Conservation (phyloP, 164 flowering plant species). For the Houttuynia cordata region DNA sequence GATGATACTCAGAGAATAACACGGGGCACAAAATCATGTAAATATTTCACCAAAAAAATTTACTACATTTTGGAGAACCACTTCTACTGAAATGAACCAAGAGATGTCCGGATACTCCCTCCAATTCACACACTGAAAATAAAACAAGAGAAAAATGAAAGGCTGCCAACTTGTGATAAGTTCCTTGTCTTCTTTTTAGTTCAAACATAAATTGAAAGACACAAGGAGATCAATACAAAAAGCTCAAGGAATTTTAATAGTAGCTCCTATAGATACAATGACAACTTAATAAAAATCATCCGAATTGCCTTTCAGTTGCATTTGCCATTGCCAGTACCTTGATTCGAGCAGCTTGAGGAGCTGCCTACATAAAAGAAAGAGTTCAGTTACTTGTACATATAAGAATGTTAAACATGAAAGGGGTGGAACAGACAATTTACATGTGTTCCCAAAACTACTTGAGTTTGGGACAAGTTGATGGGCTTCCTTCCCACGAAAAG, state of each 20-base stretch:
- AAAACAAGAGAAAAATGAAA: not conserved
- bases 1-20: no score
- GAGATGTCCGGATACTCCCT: slow-evolving; percentile 93
- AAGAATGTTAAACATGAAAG: no score
- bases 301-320: slow-evolving; percentile 88
- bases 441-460: no score
- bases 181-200: no score
- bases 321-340: slow-evolving; percentile 95
- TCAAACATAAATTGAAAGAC: no score
- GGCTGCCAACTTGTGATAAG: no score
- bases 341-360: slow-evolving; percentile 96
- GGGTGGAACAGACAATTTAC: no score
- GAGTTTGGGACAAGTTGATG: slow-evolving; percentile 1
- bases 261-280: no score
- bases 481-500: not conserved
- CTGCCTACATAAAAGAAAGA: slow-evolving; percentile 36
- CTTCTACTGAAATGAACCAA: slow-evolving; percentile 96
- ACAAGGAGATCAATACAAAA: no score
- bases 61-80: slow-evolving; percentile 96
- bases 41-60: slow-evolving; percentile 16
- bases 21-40: no score
- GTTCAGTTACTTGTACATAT: no score
- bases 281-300: slow-evolving; percentile 21
- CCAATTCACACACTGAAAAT: slow-evolving; percentile 90
- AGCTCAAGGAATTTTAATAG: no score